Evolutionary conservation across 2,329 filamentous ascomycete species (phyloP).

Genomic region (Phialocephala subalpina): DNA sequence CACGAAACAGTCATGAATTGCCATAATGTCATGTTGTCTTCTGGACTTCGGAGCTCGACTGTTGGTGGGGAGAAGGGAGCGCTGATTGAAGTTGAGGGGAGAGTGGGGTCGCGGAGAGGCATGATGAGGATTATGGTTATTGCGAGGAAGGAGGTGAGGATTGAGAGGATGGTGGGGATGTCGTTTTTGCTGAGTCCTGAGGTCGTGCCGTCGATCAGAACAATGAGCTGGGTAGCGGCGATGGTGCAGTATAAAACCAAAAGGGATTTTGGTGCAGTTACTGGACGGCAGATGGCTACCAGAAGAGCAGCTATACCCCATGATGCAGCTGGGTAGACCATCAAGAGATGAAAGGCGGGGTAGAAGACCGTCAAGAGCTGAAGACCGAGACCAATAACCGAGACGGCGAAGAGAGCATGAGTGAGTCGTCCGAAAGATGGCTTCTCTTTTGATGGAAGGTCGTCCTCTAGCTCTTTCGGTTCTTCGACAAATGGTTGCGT

Average conservation of each 20-base stretch:
- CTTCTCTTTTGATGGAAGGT: slow-evolving; percentile 39
- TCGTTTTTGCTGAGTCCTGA: slow-evolving; percentile 24
- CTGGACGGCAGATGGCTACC: slow-evolving; percentile 34
- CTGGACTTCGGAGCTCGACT: slow-evolving; percentile 71
- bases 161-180: slow-evolving; percentile 38
- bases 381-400: slow-evolving; percentile 46
- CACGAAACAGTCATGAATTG: slow-evolving; percentile 88
- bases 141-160: slow-evolving; percentile 53
- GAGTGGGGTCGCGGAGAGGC: slow-evolving; percentile 70
- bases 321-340: slow-evolving; percentile 39
- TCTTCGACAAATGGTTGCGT: slow-evolving; percentile 59
- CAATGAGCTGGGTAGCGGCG: slow-evolving; percentile 36
- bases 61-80: slow-evolving; percentile 63
- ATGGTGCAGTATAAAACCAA: slow-evolving; percentile 33
- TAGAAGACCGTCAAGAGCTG: slow-evolving; percentile 44
- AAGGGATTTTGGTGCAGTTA: slow-evolving; percentile 37
- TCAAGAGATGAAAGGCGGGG: slow-evolving; percentile 49
- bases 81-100: slow-evolving; percentile 65
- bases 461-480: slow-evolving; percentile 43
- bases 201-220: slow-evolving; percentile 45
- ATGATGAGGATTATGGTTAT: slow-evolving; percentile 67
- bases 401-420: slow-evolving; percentile 48
- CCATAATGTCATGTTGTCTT: slow-evolving; percentile 82
- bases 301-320: slow-evolving; percentile 38
- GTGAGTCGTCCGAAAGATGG: slow-evolving; percentile 42